phyloP scores from a whole-genome alignment of 139 green algal species.

The Tetradesmus obliquus region DNA sequence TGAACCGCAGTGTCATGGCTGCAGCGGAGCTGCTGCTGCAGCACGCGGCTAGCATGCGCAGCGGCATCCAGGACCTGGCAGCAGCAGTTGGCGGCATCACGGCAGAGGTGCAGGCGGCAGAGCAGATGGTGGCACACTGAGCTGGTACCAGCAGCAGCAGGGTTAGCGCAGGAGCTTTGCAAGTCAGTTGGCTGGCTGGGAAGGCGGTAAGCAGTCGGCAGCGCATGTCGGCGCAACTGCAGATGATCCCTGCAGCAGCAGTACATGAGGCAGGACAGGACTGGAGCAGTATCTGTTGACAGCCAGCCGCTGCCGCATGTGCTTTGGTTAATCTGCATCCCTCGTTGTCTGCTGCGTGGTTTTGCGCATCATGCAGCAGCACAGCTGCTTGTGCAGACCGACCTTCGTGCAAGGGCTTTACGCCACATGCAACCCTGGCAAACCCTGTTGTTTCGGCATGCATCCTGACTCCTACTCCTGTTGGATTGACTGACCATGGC shows the following conservation, averaged over 20 bases:
- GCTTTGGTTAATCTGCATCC: background rate
- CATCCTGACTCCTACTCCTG: too few species aligned
- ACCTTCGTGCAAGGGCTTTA: too few species aligned
- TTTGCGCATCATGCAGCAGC: too few species aligned
- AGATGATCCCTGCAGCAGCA: background rate
- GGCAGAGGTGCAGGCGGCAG: conserved; percentile 34
- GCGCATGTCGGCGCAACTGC: background rate
- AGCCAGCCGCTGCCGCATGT: background rate
- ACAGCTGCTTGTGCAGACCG: too few species aligned
- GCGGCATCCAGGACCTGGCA: conserved; percentile 29
- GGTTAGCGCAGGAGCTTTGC: background rate
- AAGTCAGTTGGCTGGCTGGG: background rate
- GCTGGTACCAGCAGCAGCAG: background rate
- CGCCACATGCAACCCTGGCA: too few species aligned
- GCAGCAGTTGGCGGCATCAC: conserved; percentile 11
- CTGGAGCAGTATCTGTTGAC: background rate
- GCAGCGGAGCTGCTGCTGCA: conserved; percentile 43
- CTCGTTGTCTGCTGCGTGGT: background rate
- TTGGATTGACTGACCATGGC: background rate
- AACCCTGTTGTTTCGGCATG: too few species aligned
- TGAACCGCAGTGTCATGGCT: conserved; percentile 43
- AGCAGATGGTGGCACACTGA: conserved; percentile 5
- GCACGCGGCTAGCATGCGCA: conserved; percentile 27
- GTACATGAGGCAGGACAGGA: background rate
- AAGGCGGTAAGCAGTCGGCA: background rate